These are phyloP conservation scores for Guadua angustifolia DNA, from an alignment of 176 grass and related monocot genomes.

Conservation along the genomic window DNA sequence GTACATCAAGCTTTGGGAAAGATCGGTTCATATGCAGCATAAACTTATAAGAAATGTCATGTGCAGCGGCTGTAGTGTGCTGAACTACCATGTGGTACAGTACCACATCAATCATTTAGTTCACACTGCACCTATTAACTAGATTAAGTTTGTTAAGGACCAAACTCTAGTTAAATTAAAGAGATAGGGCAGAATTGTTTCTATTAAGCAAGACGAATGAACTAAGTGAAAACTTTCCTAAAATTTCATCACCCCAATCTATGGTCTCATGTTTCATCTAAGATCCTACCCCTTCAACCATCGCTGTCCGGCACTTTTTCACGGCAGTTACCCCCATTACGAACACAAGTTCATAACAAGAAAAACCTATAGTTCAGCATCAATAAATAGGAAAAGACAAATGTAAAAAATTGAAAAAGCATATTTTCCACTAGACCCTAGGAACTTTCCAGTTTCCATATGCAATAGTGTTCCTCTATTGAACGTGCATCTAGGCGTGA, in stretches of 20 bases:
- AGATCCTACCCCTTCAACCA: background rate
- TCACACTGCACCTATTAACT: background rate
- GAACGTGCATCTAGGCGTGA: no score
- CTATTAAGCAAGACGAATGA: conserved; percentile 7
- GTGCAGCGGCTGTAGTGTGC: background rate
- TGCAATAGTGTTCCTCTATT: no score
- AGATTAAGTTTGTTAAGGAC: background rate
- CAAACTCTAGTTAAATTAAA: background rate
- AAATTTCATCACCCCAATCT: background rate
- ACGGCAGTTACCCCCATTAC: no score
- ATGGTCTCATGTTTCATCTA: background rate
- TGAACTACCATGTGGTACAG: background rate
- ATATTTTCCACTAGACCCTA: background rate
- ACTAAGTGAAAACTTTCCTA: background rate
- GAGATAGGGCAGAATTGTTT: conserved; percentile 6
- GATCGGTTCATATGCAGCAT: background rate
- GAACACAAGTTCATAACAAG: no score
- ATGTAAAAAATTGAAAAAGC: background rate
- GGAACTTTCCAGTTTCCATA: background rate
- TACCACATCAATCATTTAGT: conserved; percentile 4
- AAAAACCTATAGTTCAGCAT: no score
- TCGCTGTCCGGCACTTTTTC: no score
- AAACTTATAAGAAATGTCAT: background rate
- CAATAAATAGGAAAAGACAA: background rate
- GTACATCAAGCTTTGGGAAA: background rate